These are phyloP conservation scores for Haematococcus sp. DNA, from an alignment of 139 green algal species.

Conservation along the genomic window DNA sequence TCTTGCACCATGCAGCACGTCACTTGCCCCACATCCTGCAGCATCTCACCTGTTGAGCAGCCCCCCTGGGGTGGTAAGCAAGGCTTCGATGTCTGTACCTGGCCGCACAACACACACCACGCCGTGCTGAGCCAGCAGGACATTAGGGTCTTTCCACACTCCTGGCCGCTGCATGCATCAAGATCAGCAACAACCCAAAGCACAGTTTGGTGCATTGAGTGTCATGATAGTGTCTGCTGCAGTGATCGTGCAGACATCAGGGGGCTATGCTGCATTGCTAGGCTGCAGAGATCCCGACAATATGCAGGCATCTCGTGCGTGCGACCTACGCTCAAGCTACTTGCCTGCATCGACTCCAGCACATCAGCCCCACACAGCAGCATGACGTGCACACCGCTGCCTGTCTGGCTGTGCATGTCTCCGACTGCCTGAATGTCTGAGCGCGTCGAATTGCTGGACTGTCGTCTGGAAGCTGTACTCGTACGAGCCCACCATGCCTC, in stretches of 20 bases:
- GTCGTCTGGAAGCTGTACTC: no score
- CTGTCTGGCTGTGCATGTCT: neutral
- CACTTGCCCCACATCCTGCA: neutral
- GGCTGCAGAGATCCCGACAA: no score
- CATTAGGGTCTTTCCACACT: slow-evolving; percentile 64
- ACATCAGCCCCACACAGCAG: slow-evolving; percentile 78
- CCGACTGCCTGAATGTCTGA: neutral
- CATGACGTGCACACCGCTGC: slow-evolving; percentile 35
- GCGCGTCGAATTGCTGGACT: no score
- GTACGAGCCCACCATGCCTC: no score
- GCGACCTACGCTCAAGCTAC: no score
- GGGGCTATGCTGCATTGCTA: no score
- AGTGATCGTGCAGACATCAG: no score
- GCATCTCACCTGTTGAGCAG: neutral
- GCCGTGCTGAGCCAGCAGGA: slow-evolving; percentile 53
- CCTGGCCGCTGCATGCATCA: slow-evolving; percentile 38
- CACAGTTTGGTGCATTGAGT: no score
- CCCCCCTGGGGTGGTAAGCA: slow-evolving; percentile 14
- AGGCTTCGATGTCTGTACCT: slow-evolving; percentile 26
- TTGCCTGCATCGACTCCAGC: slow-evolving; percentile 61
- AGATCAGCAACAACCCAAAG: no score
- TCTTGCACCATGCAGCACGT: neutral
- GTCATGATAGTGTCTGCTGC: no score
- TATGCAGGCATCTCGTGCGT: no score
- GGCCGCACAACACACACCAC: slow-evolving; percentile 52